Evolutionary conservation across 164 flowering plant genomes (phyloP), one percentile per base, ranked within the genome.

Genomic region (Brasenia schreberi): DNA sequence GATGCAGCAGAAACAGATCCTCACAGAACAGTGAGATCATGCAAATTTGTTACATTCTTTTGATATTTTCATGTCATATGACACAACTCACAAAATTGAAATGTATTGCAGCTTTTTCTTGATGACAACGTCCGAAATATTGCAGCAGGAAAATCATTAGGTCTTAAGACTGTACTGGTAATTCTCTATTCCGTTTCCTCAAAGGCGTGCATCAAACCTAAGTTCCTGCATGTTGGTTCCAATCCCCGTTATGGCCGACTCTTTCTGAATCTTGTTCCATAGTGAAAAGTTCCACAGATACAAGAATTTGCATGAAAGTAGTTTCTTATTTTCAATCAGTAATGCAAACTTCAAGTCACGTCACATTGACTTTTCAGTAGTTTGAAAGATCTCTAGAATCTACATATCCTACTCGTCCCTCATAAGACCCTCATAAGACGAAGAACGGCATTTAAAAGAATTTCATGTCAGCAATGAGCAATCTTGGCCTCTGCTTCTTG

Each of bases 101-200:
- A 12, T 7, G 12, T n/a, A 58, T 58, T 18, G 69, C 83, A 90
- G 98, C 75, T 92, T 71, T 92, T 89, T 78, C 69, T 92, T 7
- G 98, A 92, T 64, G 93, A 92, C 74, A 87, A 79, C 53, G 75
- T 74, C 19, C 81, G 77, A 5, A 92, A 92, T 62, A 70, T 90
- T 1, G 80, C 85, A 0, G 89, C 93, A 11, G 95, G 91, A 6
- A 88, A 85, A 66, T 75, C 83, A 11, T 3, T 81, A 64, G 98
- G 95, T 0, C 85, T 92, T 6, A 76, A 71, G 14, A 92, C 96
- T n/a, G 91, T 77, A 66, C 56, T 89, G 95, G 97, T 88, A 80
- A 72, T 42, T 68, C 19, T 4, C 14, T 6, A 3, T 23, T n/a
- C 27, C 19, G 16, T 9, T 19, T 45, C 6, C 2, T 18, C 19